Base-by-base conservation (phyloP, 2,329 filamentous ascomycete genomes). In the Fusarium sp. region DNA sequence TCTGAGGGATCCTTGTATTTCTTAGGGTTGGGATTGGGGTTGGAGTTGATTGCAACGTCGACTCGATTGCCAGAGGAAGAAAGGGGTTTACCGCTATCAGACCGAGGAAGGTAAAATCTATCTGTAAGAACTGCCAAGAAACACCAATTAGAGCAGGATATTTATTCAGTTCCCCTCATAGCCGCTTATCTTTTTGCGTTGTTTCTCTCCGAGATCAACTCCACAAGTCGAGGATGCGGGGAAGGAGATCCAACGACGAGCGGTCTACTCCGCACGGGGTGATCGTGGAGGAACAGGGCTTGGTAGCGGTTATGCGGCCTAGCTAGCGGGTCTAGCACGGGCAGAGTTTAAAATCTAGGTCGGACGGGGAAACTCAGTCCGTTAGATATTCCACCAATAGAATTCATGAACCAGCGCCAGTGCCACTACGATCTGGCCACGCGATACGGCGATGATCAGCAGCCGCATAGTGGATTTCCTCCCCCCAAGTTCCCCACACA, bases 211-310 rank as follows among this genome's bases (percentile, higher is more conserved):
- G 43, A 63, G 38, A 56, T 52, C 46, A 36, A 63, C 57, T 58
- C 43, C 44, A 46, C 46, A 24, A 25, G 22, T 42, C 29, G 32
- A 59, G 41, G 41, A 40, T 35, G 13, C 39, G 36, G 24, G 31
- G 62, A 62, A 66, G 64, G 51, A 61, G 36, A 25, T 41, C 55
- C 53, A 55, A 32, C 45, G 48, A 60, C 22, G 31, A 53, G 47
- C 43, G 29, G 61, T 38, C 61, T 65, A 65, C 62, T 65, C 62
- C 62, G 62, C 62, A 65, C 58, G 53, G 62, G 49, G 25, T 48
- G 48, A 61, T 62, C 58, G 58, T 59, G 62, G 62, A 63, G 62
- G 45, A 53, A 40, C 29, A 31, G 11, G 29, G 47, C 31, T 34
- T 34, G 5, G n/a, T 12, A 34, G 11, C 31, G 31, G 31, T 13